Conservation (phyloP, 2,329 filamentous ascomycete genomes). For the Cladosporium colombiae region DNA sequence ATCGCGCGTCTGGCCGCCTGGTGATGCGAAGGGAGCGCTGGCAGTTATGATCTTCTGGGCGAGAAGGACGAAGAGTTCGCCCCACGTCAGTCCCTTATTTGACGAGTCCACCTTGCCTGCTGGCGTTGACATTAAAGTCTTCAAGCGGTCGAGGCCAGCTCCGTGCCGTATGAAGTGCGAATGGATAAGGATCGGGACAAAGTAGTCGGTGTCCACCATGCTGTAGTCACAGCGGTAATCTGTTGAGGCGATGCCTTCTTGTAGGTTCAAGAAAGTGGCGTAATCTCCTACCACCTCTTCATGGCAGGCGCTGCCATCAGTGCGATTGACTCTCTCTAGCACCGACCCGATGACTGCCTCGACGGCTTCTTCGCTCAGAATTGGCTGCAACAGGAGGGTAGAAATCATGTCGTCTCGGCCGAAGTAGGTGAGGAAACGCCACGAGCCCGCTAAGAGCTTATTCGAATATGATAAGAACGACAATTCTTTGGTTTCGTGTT, state of each 20-base stretch:
- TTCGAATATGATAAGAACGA: too few species aligned
- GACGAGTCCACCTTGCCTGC: background rate
- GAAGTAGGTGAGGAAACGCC: too few species aligned
- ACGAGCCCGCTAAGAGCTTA: too few species aligned
- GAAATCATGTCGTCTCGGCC: too few species aligned
- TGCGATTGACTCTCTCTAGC: too few species aligned
- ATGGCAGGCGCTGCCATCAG: too few species aligned
- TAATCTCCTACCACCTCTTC: too few species aligned
- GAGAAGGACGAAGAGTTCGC: background rate
- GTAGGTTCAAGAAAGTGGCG: too few species aligned
- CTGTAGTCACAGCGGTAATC: background rate
- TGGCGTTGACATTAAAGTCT: background rate
- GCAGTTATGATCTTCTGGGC: background rate
- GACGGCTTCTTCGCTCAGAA: too few species aligned
- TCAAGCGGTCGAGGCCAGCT: background rate
- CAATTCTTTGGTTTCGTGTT: too few species aligned
- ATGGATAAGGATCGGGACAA: background rate
- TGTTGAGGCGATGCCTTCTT: background rate
- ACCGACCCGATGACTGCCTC: too few species aligned
- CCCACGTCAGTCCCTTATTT: background rate
- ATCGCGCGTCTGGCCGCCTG: background rate
- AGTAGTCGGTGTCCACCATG: background rate
- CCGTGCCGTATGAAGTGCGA: background rate
- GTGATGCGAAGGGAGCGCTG: background rate
- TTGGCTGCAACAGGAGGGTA: too few species aligned